Conservation (phyloP, 805 yeast genomes). For the Candida nemodendra region DNA sequence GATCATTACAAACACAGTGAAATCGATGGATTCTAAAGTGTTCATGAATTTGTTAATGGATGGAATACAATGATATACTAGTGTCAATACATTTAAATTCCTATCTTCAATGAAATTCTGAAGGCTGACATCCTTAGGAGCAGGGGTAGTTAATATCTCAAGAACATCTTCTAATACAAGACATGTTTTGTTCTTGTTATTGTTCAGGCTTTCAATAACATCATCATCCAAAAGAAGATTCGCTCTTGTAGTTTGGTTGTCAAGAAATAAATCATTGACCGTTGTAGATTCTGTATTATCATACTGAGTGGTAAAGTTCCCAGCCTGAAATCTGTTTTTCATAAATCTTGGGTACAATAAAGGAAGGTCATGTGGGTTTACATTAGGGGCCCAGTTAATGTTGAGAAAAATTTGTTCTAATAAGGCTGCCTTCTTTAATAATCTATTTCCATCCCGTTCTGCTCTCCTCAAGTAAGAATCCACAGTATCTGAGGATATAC, state of each 20-base stretch:
- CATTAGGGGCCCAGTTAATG: constrained; percentile 14
- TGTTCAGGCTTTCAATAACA: constrained; percentile 39
- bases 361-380: constrained; percentile 42
- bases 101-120: constrained; percentile 35
- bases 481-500: constrained; percentile 6
- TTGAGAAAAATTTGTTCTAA: constrained; percentile 17
- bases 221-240: constrained; percentile 52
- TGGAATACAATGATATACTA: constrained; percentile 53
- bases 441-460: constrained; percentile 21
- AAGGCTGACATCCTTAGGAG: constrained; percentile 24
- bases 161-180: constrained; percentile 42
- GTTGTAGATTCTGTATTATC: constrained; percentile 29
- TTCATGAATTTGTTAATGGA: constrained; percentile 49
- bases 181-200: constrained; percentile 38
- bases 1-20: constrained; percentile 46
- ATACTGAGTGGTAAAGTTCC: constrained; percentile 76
- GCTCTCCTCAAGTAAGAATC: constrained; percentile 23
- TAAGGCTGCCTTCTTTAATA: constrained; percentile 18
- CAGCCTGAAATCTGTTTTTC: constrained; percentile 66
- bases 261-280: constrained; percentile 34
- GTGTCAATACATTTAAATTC: constrained; percentile 52
- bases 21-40: constrained; percentile 59
- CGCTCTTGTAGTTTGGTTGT: constrained; percentile 18
- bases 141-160: constrained; percentile 39
- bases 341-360: constrained; percentile 70